Evolutionary conservation across 495 filamentous ascomycete genomes (phyloP).

Genomic region (Lasiosphaeris hirsuta): DNA sequence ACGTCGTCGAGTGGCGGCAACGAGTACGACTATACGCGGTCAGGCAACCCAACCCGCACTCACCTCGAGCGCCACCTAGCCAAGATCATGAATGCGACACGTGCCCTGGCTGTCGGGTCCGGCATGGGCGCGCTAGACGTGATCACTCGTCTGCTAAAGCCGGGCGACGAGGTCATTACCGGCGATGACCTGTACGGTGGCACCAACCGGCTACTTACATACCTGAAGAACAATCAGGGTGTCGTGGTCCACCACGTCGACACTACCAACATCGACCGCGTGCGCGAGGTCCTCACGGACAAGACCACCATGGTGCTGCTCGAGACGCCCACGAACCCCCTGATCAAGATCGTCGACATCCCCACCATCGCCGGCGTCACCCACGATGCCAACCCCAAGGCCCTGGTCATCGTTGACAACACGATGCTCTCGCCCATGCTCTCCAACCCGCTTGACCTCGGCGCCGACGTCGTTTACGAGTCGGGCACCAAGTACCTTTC

Average conservation of each 20-base stretch:
- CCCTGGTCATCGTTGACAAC: conserved; percentile 92
- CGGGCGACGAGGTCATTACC: conserved; percentile 94
- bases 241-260: conserved; percentile 96
- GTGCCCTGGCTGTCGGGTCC: conserved; percentile 87
- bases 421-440: conserved; percentile 97
- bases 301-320: conserved; percentile 96
- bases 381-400: conserved; percentile 74
- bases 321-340: conserved; percentile 93
- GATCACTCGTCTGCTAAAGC: conserved; percentile 87
- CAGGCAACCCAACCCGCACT: conserved; percentile 92
- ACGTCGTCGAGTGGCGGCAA: conserved; percentile 68
- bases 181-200: conserved; percentile 97
- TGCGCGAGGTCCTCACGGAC: conserved; percentile 60
- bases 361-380: conserved; percentile 66
- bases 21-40: conserved; percentile 98
- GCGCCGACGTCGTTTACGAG: conserved; percentile 95
- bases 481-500: conserved; percentile 97
- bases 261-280: conserved; percentile 70
- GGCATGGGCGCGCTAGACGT: conserved; percentile 98
- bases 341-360: conserved; percentile 97
- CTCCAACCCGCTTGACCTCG: conserved; percentile 85
- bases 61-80: conserved; percentile 95
- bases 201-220: conserved; percentile 90
- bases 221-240: conserved; percentile 76
- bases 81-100: conserved; percentile 95